phyloP scores from a whole-genome alignment of 345 rosid species.

The Aquilaria sinensis region DNA sequence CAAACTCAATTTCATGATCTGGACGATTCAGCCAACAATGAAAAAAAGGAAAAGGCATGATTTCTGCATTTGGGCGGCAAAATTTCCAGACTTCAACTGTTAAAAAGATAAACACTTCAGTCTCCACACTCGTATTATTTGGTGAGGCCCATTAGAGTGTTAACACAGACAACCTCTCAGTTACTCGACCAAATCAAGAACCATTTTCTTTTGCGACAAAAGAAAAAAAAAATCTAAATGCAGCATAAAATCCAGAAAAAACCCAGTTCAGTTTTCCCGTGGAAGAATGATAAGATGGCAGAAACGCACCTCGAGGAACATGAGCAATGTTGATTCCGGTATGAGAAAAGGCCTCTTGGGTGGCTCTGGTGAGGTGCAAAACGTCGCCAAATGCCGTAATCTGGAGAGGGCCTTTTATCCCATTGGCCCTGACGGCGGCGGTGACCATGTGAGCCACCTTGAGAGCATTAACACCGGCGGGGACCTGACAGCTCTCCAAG shows the following conservation, averaged over 20 bases:
- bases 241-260: neutral
- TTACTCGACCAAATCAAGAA: neutral
- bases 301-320: slow-evolving; percentile 51
- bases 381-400: slow-evolving; percentile 85
- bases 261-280: neutral
- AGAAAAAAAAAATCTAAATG: neutral
- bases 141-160: no score
- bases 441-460: slow-evolving; percentile 51
- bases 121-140: no score
- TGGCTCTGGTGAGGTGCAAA: slow-evolving; percentile 52
- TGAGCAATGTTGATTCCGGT: slow-evolving; percentile 74
- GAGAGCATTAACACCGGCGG: slow-evolving; percentile 53
- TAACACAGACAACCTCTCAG: neutral
- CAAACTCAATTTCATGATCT: no score
- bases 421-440: slow-evolving; percentile 52
- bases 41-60: no score
- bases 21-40: no score
- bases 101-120: no score
- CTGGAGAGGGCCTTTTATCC: slow-evolving; percentile 77
- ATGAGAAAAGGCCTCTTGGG: slow-evolving; percentile 70
- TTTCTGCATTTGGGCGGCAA: no score
- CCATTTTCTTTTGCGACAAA: neutral
- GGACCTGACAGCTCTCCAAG: slow-evolving; percentile 77
- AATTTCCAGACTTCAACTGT: no score
- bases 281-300: neutral